Evolutionary conservation across 441 rosid species (phyloP).

Genomic region (Bruguiera hainesii): DNA sequence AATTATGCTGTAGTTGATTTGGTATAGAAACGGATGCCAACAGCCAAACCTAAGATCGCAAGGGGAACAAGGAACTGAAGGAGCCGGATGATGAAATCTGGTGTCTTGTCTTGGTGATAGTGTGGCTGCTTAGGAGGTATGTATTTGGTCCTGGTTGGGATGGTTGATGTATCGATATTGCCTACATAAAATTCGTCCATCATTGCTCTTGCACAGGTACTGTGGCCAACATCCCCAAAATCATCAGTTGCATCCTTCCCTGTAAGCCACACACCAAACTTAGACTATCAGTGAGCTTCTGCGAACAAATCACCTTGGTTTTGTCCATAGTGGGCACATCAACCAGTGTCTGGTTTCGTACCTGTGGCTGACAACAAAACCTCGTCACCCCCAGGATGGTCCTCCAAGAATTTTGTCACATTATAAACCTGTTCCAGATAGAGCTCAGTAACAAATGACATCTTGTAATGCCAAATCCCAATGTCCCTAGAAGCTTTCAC

Average conservation of each 20-base stretch:
- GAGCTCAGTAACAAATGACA: neutral
- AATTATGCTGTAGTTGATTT: constrained; percentile 48
- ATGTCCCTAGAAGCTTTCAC: neutral
- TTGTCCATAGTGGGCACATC: neutral
- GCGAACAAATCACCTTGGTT: neutral
- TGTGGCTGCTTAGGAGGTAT: constrained; percentile 63
- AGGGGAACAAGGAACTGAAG: constrained; percentile 90
- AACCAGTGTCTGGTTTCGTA: constrained; percentile 15
- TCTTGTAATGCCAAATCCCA: neutral
- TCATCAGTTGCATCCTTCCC: constrained; percentile 95
- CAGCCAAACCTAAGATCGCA: constrained; percentile 80
- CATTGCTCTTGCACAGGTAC: constrained; percentile 76
- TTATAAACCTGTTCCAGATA: constrained; percentile 58
- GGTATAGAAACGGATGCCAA: constrained; percentile 72
- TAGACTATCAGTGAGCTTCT: too few relatives aligned
- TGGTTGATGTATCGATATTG: constrained; percentile 56
- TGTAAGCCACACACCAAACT: constrained; percentile 17
- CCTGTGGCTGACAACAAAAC: constrained; percentile 86
- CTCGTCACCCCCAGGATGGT: constrained; percentile 98
- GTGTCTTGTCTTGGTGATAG: constrained; percentile 71
- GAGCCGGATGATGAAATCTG: constrained; percentile 60
- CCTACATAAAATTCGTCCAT: constrained; percentile 79
- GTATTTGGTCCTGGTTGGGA: constrained; percentile 51
- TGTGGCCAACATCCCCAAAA: constrained; percentile 93
- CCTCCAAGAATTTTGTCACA: constrained; percentile 94